Base-by-base conservation (phyloP, 2,329 filamentous ascomycete species). In the Aotearoamyces nothofagi region DNA sequence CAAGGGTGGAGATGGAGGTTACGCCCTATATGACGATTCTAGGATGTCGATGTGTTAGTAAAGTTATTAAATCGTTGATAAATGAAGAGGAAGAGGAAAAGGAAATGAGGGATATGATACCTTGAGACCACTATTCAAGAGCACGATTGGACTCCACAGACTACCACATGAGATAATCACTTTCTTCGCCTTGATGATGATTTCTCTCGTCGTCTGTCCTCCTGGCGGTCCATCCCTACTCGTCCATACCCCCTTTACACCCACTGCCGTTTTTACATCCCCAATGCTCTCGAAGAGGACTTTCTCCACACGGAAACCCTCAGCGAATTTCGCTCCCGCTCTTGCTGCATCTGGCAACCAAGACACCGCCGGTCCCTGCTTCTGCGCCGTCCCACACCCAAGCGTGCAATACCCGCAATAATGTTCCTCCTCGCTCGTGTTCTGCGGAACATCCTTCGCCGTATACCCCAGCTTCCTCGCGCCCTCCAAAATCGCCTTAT, bases 1-100 rank as follows among this genome's bases (percentile, higher is more conserved):
- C 73, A 75, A 2, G 84, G 87, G 45, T 96, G 87, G 1, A 93
- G 52, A 43, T 90, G 63, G 3, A 94, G 66, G 43, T 94, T 81
- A 5, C 64, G 67, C 15, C 87, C 87, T 37, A 94, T 77, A 32
- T 93, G 75, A 4, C 63, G 63, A 47, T 92, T 93, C 58, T 47
- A 22, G 4, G 14, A n/a, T n/a, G n/a, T n/a, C n/a, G n/a, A n/a
- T n/a, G n/a, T n/a, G n/a, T n/a, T n/a, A n/a, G n/a, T n/a, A n/a
- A n/a, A n/a, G n/a, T n/a, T n/a, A n/a, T 15, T 22, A 15, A n/a
- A 31, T 17, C 9, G 17, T 9, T 8, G 9, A 13, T 13, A 17
- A 17, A 9, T 15, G 14, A 17, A 22, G 15, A 17, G 23, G 30
- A 17, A 9, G 5, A 19, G 5, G 9, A n/a, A 6, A 10, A 13